Evolutionary conservation across 2,329 filamentous ascomycete genomes (phyloP), one percentile per base, ranked within the genome.

Genomic region (Pseudogymnoascus sp.): DNA sequence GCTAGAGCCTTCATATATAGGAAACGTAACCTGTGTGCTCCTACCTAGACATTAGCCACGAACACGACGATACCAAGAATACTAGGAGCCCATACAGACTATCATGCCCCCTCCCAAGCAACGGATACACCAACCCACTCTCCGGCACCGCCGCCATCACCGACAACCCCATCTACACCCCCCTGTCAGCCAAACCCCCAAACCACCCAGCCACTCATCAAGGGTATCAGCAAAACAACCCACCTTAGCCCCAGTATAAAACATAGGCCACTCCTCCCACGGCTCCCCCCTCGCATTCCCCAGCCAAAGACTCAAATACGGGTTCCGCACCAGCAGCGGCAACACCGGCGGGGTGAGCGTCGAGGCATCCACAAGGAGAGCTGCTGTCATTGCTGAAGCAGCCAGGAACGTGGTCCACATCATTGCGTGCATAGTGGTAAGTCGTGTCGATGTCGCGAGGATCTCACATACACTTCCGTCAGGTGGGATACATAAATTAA

Each of bases 201-300:
- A 15, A 21, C 19, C 50, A 11, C 23, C 8, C n/a, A 15, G 13
- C 19, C 50, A 11, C 23, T n/a, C n/a, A 33, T 28, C 26, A 28
- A 28, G 6, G 26, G 23, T 6, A 62, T 28, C 2, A 21, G 13
- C 3, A 15, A 1, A 15, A 60, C 31, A 35, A 17, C 53, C 62
- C 74, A 84, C 81, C 72, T 87, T 81, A 70, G 86, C 80, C 35
- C 89, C 89, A 6, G 87, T 90, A 81, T 87, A 93, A 74, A 93
- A 92, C 74, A 93, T 93, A 23, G 91, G 91, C 91, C 91, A 96
- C 76, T 85, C 83, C 62, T 85, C 82, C 91, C 91, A 96, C 1
- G 91, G 91, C 53, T 82, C 81, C 63, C 88, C 83, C 68, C 91
- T 82, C 42, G 90, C 89, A 74, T 83, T 82, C 59, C 80, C 79